These are phyloP conservation scores for Backusella macrospora DNA, from an alignment of 192 early-diverging fungal genomes.

Conservation along the genomic window DNA sequence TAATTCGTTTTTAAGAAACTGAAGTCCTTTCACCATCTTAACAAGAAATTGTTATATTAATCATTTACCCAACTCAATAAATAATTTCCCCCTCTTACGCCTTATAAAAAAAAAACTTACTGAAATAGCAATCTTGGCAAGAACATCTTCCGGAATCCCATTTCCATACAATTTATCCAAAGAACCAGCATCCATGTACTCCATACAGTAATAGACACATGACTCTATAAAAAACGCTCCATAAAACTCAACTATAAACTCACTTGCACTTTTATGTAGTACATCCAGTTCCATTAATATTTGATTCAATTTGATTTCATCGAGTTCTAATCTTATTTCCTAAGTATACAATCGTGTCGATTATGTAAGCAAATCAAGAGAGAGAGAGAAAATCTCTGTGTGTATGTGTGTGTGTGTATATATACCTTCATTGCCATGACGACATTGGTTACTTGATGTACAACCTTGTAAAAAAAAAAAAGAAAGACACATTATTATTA, in stretches of 20 bases:
- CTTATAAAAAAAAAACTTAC: too few relatives aligned
- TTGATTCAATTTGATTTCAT: constrained; percentile 83
- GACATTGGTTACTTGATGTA: constrained; percentile 82
- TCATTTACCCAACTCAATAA: too few relatives aligned
- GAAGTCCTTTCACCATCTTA: constrained; percentile 80
- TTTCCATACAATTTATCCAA: constrained; percentile 79
- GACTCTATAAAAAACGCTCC: constrained; percentile 94
- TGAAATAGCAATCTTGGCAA: constrained; percentile 73
- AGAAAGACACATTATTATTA: background rate
- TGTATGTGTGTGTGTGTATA: background rate
- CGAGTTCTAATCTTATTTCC: constrained; percentile 90
- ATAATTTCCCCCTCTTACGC: too few relatives aligned
- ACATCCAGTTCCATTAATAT: constrained; percentile 97
- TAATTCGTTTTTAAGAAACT: constrained; percentile 84
- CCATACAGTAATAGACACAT: constrained; percentile 98
- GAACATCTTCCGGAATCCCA: constrained; percentile 79
- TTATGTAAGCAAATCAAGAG: background rate
- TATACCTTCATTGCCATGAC: constrained; percentile 84
- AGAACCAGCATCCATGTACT: constrained; percentile 96
- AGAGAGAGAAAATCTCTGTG: background rate
- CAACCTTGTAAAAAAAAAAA: constrained; percentile 43
- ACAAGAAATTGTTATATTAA: background rate
- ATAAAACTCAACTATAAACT: constrained; percentile 95
- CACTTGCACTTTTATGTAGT: constrained; percentile 82
- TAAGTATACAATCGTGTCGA: constrained; percentile 22